Evolutionary conservation across 2,329 filamentous ascomycete species (phyloP), one percentile per base, ranked within the genome.

Genomic region (Arthrobotrys iridis): DNA sequence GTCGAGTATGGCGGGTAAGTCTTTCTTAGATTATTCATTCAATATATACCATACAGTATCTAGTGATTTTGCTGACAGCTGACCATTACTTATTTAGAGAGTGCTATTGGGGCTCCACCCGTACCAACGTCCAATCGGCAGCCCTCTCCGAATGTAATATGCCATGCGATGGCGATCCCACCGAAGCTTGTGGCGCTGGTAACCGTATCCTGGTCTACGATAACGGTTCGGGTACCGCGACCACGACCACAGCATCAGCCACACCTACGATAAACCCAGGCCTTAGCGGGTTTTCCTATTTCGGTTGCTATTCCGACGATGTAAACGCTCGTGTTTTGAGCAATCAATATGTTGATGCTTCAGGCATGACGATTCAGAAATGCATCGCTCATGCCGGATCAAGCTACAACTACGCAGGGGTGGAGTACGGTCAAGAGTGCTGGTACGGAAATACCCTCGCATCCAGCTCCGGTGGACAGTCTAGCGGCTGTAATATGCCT

Each of bases 361-460:
- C 28, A 0, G 63, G 63, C 24, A 58, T 59, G 50, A 67, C 63
- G 7, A 67, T 67, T 13, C 40, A 24, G 11, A 30, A 46, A 4
- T 67, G 48, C 11, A 35, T 67, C 6, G 24, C 48, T 10, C 22
- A 35, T 7, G 60, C 60, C 4, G 63, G 82, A 78, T 78, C 71
- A 57, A 71, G 77, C 26, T 82, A 80, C 77, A 64, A 77, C 6
- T 83, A 81, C 63, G 81, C 80, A 8, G 82, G 82, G 2, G 77
- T 83, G n/a, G 81, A 83, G 78, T 82, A 82, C 66, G 82, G 82
- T 8, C 78, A 79, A 2, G 80, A 83, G 72, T 84, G 83, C 79
- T 83, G 81, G 80, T 84, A 83, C 63, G 81, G 81, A n/a, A 78
- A 82, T 60, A 74, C 76, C 0, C 33, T 80, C 4, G 40, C 28